A percentile compares a stretch with the other conserved stretches of the same genome.
Evolutionary conservation across 306 rosid genomes (phyloP).

Genomic region (Casuarina equisetifolia): DNA sequence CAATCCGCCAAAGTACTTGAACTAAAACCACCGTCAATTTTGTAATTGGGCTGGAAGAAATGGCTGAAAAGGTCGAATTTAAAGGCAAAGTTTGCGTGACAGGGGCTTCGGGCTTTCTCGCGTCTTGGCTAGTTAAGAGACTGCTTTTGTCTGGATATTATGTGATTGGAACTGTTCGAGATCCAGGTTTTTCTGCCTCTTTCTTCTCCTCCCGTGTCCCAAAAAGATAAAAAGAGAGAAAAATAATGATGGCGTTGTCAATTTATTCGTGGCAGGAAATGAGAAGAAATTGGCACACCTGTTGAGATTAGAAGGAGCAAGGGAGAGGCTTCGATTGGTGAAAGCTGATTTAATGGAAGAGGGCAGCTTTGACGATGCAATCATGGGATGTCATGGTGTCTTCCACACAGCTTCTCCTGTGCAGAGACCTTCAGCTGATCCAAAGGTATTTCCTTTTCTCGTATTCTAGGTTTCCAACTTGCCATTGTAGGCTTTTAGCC

Average conservation of each 20-base stretch:
- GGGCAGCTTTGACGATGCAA: constrained; percentile 75
- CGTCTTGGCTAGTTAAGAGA: constrained; percentile 79
- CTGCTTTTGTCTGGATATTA: constrained; percentile 74
- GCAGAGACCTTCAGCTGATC: constrained; percentile 51
- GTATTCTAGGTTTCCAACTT: neutral
- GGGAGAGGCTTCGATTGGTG: constrained; percentile 64
- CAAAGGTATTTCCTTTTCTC: constrained; percentile 48
- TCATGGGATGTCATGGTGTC: constrained; percentile 78
- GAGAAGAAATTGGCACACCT: constrained; percentile 61
- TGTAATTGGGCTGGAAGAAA: neutral
- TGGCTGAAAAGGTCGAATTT: constrained; percentile 38
- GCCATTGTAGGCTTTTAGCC: neutral
- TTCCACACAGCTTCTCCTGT: constrained; percentile 96
- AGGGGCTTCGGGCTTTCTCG: constrained; percentile 84
- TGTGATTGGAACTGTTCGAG: constrained; percentile 76
- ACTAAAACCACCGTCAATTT: neutral
- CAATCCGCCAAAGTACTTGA: neutral
- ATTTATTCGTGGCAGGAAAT: constrained; percentile 42
- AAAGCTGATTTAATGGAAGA: constrained; percentile 74
- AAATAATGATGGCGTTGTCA: neutral
- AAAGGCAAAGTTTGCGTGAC: constrained; percentile 79
- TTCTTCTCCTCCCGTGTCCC: too few species aligned
- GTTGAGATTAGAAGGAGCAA: constrained; percentile 82
- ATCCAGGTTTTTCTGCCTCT: constrained; percentile 50
- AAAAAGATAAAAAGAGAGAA: too few species aligned